Evolutionary conservation across 1,284 basidiomycete genomes (phyloP).

Genomic region (Wolfiporia cocos): DNA sequence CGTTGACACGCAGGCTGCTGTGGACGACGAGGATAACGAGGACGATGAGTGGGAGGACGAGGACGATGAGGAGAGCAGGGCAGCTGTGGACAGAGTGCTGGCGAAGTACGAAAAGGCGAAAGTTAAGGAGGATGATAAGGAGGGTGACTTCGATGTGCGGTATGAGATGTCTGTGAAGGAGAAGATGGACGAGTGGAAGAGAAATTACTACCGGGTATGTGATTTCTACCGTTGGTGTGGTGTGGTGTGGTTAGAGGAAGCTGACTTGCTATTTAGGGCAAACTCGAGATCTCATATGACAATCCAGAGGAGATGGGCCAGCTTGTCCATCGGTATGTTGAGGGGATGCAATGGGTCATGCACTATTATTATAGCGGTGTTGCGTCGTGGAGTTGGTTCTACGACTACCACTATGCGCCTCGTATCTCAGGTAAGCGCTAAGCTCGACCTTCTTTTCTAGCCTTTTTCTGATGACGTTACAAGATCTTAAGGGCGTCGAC

Average conservation of each 20-base stretch:
- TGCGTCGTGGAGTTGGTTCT: slow-evolving; percentile 98
- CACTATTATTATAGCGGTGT: slow-evolving; percentile 98
- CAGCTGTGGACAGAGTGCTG: slow-evolving; percentile 81
- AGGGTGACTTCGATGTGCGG: slow-evolving; percentile 71
- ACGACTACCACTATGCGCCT: slow-evolving; percentile 96
- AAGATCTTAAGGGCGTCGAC: slow-evolving; percentile 76
- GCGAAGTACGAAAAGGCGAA: slow-evolving; percentile 86
- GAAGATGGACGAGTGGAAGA: slow-evolving; percentile 93
- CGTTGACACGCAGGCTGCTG: slow-evolving; percentile 10
- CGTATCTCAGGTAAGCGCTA: slow-evolving; percentile 79
- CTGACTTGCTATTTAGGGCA: slow-evolving; percentile 45
- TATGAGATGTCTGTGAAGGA: slow-evolving; percentile 70
- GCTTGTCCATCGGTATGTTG: slow-evolving; percentile 79
- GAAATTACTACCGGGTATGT: slow-evolving; percentile 80
- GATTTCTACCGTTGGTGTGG: neutral
- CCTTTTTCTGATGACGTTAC: neutral
- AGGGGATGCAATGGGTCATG: slow-evolving; percentile 98
- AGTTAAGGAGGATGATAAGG: slow-evolving; percentile 61
- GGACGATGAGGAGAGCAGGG: slow-evolving; percentile 40
- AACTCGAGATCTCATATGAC: slow-evolving; percentile 77
- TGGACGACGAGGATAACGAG: slow-evolving; percentile 20
- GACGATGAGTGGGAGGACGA: slow-evolving; percentile 39
- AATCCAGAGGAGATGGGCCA: slow-evolving; percentile 60
- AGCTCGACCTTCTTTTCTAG: too few relatives aligned
- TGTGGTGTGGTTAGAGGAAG: neutral